Evolutionary conservation across 2,329 filamentous ascomycete species (phyloP), one percentile per base, ranked within the genome.

Genomic region (Penicillium sp.): DNA sequence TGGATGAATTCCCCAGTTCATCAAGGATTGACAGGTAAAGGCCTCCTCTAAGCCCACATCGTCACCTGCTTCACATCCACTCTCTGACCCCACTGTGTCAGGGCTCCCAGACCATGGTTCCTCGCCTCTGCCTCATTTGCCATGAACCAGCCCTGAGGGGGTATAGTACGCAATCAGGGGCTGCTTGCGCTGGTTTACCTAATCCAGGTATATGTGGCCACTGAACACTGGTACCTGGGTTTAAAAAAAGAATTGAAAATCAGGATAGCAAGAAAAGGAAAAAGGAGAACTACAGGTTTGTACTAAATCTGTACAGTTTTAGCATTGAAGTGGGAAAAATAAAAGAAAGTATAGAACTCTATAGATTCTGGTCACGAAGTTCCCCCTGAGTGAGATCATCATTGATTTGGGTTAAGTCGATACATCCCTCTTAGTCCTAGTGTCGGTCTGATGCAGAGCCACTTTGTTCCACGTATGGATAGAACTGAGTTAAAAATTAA

Each of bases 131-230:
- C 51, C 55, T 66, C 62, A 64, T 67, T 65, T 62, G 57, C 60
- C 57, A 62, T 63, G 58, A 66, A 63, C 59, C 57, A 59, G 56
- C 55, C 49, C 48, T 24, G 57, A 46, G 46, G 64, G 59, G 57
- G 58, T 59, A 64, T 62, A 59, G 46, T 67, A 66, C 63, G 63
- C 64, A 66, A 64, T 66, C 63, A 67, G 64, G 63, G 64, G 64
- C 46, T 54, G 24, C 45, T 57, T 22, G 19, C 27, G 48, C 24
- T 58, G 29, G 31, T 21, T 48, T 62, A 60, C 60, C 52, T 57
- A 59, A 59, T 56, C 52, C 48, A 44, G 46, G 27, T 45, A 35
- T 16, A 27, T 50, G 21, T 39, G 22, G 39, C 39, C n/a, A 22
- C 10, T 35, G 29, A 39, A 26, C 50, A 46, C 19, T 37, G 43